Evolutionary conservation across 2,329 filamentous ascomycete species (phyloP).

Genomic region (Aspergillus fructus): DNA sequence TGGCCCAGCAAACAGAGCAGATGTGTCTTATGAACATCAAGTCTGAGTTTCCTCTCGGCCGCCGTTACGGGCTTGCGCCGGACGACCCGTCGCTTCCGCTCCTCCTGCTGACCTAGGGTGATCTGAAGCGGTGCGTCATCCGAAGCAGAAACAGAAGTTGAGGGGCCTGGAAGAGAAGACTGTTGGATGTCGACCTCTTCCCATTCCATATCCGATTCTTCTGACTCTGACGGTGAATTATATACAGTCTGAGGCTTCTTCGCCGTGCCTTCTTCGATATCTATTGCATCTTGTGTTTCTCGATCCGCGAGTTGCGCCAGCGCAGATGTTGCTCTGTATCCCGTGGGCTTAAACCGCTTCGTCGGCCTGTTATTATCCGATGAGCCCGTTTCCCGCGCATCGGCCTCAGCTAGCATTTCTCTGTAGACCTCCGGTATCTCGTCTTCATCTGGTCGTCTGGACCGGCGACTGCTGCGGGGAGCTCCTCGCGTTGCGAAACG

Average conservation of each 20-base stretch:
- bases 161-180: constrained; percentile 22
- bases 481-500: background rate
- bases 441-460: constrained; percentile 14
- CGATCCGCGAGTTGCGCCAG: constrained; percentile 8
- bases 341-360: constrained; percentile 41
- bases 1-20: constrained; percentile 80
- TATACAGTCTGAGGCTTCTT: constrained; percentile 33
- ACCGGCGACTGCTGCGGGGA: constrained; percentile 4
- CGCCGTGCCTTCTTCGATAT: constrained; percentile 10
- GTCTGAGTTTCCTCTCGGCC: constrained; percentile 59
- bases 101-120: constrained; percentile 35
- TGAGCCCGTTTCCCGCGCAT: constrained; percentile 30
- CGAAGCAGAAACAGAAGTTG: constrained; percentile 5
- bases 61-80: constrained; percentile 55
- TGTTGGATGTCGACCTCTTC: constrained; percentile 57
- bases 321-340: constrained; percentile 19
- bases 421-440: constrained; percentile 39
- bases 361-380: constrained; percentile 27
- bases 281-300: constrained; percentile 8
- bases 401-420: constrained; percentile 44
- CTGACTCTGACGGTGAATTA: constrained; percentile 49
- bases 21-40: constrained; percentile 84
- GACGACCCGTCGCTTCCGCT: constrained; percentile 22
- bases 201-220: constrained; percentile 64
- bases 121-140: constrained; percentile 34